Evolutionary conservation across 2,329 filamentous ascomycete genomes (phyloP).

Genomic region (Pyricularia sp.): DNA sequence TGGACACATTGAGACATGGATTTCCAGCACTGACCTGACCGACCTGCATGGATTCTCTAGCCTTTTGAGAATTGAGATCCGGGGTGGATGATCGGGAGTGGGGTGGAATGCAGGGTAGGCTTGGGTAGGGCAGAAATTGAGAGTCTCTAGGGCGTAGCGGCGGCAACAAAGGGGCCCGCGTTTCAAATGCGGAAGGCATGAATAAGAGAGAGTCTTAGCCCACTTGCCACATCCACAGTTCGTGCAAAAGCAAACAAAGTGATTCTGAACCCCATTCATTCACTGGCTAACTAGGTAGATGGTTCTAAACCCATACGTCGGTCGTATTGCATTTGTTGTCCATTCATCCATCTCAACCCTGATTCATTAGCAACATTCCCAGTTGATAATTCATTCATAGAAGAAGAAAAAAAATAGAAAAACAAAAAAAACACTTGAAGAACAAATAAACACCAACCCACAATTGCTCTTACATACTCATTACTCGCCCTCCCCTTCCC

Average conservation of each 20-base stretch:
- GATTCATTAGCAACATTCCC: no score
- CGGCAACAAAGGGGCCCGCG: background rate
- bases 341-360: background rate
- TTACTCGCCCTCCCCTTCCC: background rate
- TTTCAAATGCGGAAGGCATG: background rate
- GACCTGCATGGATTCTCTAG: background rate
- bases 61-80: background rate
- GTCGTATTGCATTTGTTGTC: no score
- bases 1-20: background rate
- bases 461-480: background rate
- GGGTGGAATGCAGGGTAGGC: background rate
- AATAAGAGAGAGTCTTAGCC: no score
- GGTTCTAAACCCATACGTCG: no score
- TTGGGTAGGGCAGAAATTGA: background rate
- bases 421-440: no score
- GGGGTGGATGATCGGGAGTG: background rate
- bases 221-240: background rate
- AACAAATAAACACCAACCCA: background rate
- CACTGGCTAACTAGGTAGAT: no score
- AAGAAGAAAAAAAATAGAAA: no score
- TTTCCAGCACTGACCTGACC: no score
- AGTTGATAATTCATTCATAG: no score
- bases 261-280: background rate
- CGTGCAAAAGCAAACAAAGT: background rate
- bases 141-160: background rate